phyloP scores from a whole-genome alignment of 2,329 filamentous ascomycete genomes.

The Sarocladiaceae sp. region DNA sequence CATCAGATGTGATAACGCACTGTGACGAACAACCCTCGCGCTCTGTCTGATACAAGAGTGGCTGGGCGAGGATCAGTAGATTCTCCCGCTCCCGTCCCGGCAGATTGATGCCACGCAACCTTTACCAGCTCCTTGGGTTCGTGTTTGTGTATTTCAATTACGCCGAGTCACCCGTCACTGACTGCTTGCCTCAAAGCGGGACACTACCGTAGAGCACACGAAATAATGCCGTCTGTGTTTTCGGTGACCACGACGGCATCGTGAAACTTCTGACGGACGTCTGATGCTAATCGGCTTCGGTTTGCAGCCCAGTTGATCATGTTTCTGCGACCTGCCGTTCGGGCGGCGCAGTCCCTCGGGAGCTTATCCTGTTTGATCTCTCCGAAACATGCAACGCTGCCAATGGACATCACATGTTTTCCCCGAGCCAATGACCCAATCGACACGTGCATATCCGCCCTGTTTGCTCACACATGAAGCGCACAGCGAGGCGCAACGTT shows the following conservation, averaged over 20 bases:
- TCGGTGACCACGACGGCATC: too few species aligned
- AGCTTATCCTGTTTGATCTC: not conserved
- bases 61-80: not conserved
- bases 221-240: too few species aligned
- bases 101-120: not conserved
- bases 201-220: too few species aligned
- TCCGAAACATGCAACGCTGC: not conserved
- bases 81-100: not conserved
- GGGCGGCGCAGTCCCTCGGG: not conserved
- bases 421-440: not conserved
- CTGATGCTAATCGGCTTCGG: not conserved
- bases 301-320: not conserved
- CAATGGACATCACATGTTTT: not conserved
- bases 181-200: too few species aligned
- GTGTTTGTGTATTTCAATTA: not conserved
- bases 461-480: not conserved
- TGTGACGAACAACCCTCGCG: not conserved
- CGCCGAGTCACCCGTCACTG: too few species aligned
- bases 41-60: not conserved
- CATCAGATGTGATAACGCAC: conserved; percentile 4
- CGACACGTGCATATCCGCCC: not conserved
- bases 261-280: too few species aligned
- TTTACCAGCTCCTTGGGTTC: not conserved
- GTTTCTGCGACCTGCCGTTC: not conserved
- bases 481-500: too few species aligned